Evolutionary conservation across 2,329 filamentous ascomycete species (phyloP).

Genomic region (Colletotrichum tanaceti): DNA sequence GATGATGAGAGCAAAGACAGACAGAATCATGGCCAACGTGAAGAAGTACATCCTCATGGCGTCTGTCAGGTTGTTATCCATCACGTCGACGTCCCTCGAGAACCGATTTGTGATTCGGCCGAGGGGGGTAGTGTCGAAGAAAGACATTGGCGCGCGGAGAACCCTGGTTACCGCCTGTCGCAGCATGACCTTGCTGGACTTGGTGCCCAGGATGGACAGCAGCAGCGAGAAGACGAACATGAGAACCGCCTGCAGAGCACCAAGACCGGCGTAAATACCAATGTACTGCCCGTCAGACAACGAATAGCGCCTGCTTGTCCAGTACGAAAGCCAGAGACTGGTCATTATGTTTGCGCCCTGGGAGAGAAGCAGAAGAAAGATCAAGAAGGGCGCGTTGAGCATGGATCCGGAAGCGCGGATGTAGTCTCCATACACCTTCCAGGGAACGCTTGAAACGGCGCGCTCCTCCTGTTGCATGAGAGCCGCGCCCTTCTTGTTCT

Average conservation of each 20-base stretch:
- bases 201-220: slow-evolving; percentile 83
- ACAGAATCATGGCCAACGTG: slow-evolving; percentile 82
- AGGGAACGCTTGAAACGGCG: slow-evolving; percentile 80
- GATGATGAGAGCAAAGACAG: slow-evolving; percentile 90
- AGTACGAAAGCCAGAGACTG: slow-evolving; percentile 92
- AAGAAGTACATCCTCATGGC: slow-evolving; percentile 93
- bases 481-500: slow-evolving; percentile 67
- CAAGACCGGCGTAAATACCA: slow-evolving; percentile 77
- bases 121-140: slow-evolving; percentile 96
- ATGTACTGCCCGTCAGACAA: slow-evolving; percentile 78
- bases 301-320: slow-evolving; percentile 83
- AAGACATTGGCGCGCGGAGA: slow-evolving; percentile 81
- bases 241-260: slow-evolving; percentile 75
- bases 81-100: slow-evolving; percentile 93
- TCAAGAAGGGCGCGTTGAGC: slow-evolving; percentile 73
- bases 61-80: slow-evolving; percentile 93
- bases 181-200: slow-evolving; percentile 84
- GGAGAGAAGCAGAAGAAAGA: slow-evolving; percentile 73
- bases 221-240: slow-evolving; percentile 85
- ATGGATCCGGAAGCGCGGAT: slow-evolving; percentile 79
- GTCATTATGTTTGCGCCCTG: slow-evolving; percentile 90
- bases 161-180: slow-evolving; percentile 82
- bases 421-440: slow-evolving; percentile 83
- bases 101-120: slow-evolving; percentile 97
- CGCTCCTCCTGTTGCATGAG: slow-evolving; percentile 81